Evolutionary conservation across 306 rosid genomes (phyloP), one percentile per base, ranked within the genome.

Genomic region (Myrica gale): DNA sequence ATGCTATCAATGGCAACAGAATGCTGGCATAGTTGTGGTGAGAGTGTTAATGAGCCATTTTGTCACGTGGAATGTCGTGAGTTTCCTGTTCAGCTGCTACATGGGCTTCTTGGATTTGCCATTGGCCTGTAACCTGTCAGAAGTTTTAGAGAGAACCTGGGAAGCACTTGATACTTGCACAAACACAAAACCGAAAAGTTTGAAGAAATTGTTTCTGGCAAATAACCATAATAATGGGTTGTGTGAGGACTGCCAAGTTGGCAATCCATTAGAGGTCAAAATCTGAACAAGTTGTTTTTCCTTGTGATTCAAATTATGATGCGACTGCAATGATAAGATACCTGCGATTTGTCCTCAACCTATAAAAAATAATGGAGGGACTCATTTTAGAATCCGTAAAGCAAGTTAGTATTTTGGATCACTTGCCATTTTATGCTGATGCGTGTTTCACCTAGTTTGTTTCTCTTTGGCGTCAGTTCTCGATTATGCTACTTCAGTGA

Each of bases 401-500:
- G 51, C 51, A 47, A 47, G 12, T 47, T 47, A 47, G 3, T 9
- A 47, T 47, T 47, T 47, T 47, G 9, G 12, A 47, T 47, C 15
- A 47, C 12, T 8, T 47, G 12, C 51, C 51, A 47, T 47, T 47
- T 3, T 47, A 9, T 8, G 51, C 3, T 9, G 51, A 47, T 47
- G 9, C 5, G 51, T 0, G 9, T 47, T 47, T 47, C 51, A 47
- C 51, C 15, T 12, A 8, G 15, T 9, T 47, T 47, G 15, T 47
- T 47, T 47, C 51, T 47, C 51, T 9, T 4, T 47, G 12, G 37
- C 3, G 51, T 47, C 51, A 8, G 12, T 70, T 66, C 37, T 43
- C 53, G 39, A 67, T 67, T 77, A 42, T 74, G 57, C 42, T 78
- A 75, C 5, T 15, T 11, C 5, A 15, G 53, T 7, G 21, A 42